These are phyloP conservation scores for Phytophthora pistaciae DNA, from an alignment of 352 stramenopile species.

Conservation along the genomic window DNA sequence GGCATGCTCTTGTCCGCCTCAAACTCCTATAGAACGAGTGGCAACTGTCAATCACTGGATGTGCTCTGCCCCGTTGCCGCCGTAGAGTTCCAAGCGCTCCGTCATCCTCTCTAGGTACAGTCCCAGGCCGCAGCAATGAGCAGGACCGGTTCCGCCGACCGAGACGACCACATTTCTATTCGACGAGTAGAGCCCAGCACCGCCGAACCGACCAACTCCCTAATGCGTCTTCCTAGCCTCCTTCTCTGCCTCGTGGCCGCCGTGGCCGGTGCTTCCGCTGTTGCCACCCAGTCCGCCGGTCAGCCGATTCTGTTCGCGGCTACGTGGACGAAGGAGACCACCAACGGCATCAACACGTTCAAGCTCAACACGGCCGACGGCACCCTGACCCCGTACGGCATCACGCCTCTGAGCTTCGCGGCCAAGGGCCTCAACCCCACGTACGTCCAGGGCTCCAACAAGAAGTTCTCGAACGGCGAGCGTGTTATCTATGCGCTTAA, in stretches of 20 bases:
- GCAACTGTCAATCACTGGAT: not conserved
- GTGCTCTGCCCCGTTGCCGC: not conserved
- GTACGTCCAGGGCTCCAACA: slow-evolving; percentile 53
- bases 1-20: not conserved
- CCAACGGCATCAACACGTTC: slow-evolving; percentile 67
- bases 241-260: slow-evolving; percentile 27
- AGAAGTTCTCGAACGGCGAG: slow-evolving; percentile 39
- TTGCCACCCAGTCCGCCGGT: slow-evolving; percentile 12
- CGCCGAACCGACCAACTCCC: slow-evolving; percentile 4
- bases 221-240: slow-evolving; percentile 33
- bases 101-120: not conserved
- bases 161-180: slow-evolving; percentile 24
- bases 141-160: not conserved
- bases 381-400: slow-evolving; percentile 40
- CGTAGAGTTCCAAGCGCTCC: not conserved
- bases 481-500: slow-evolving; percentile 63
- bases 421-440: slow-evolving; percentile 55
- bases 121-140: not conserved
- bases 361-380: slow-evolving; percentile 52
- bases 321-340: slow-evolving; percentile 67
- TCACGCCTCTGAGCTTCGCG: slow-evolving; percentile 46
- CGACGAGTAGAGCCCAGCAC: slow-evolving; percentile 6
- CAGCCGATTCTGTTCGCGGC: slow-evolving; percentile 57
- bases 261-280: slow-evolving; percentile 17
- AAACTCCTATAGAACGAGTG: not conserved